Evolutionary conservation across 306 rosid species (phyloP).

Genomic region (Delonix regia): DNA sequence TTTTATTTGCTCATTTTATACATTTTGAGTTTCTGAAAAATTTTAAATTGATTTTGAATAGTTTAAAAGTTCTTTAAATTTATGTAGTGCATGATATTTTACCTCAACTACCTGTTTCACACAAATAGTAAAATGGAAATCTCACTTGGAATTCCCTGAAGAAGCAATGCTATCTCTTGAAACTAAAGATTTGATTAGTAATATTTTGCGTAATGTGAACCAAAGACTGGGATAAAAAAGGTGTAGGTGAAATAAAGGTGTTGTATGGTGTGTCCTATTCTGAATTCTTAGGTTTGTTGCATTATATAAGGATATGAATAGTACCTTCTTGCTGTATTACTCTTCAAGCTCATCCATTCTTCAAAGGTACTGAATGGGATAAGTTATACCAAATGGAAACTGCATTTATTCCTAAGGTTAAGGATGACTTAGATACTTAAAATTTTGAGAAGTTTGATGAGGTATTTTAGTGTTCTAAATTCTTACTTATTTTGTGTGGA

Average conservation of each 20-base stretch:
- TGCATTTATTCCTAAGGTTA: no score
- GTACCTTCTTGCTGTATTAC: conserved; percentile 45
- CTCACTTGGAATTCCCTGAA: conserved; percentile 92
- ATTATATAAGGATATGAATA: conserved; percentile 20
- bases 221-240: conserved; percentile 83
- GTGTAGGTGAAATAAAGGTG: conserved; percentile 93
- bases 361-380: no score
- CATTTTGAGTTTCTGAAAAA: background rate
- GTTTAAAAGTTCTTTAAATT: background rate
- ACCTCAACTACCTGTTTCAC: conserved; percentile 20
- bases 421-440: no score
- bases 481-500: conserved; percentile 27
- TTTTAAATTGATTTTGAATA: background rate
- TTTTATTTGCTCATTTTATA: background rate
- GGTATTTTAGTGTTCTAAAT: conserved; percentile 49
- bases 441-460: no score
- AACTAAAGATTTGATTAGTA: conserved; percentile 76
- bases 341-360: conserved; percentile 66
- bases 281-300: conserved; percentile 45
- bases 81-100: conserved; percentile 4
- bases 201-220: conserved; percentile 74
- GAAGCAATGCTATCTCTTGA: conserved; percentile 74
- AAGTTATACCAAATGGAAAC: no score
- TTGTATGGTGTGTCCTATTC: no score
- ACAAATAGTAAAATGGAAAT: conserved; percentile 92